Percentiles rank a stretch among this genome's conserved stretches.
Evolutionary conservation across 2,329 filamentous ascomycete species (phyloP).

Genomic region (Fusarium dimerum): DNA sequence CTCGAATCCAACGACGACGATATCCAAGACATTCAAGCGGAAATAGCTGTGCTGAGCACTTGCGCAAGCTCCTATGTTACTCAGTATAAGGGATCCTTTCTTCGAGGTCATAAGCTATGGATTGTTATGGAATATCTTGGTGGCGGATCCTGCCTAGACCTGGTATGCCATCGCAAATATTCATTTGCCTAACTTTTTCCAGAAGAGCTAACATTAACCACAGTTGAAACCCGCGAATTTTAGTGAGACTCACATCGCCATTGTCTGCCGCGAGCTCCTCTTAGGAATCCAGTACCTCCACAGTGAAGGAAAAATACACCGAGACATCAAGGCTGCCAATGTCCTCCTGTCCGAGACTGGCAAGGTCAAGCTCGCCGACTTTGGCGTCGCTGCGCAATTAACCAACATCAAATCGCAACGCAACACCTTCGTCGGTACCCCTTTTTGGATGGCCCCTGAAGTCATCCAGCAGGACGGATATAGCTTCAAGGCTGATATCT

Average conservation of each 20-base stretch:
- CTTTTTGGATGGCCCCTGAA: constrained; percentile 96
- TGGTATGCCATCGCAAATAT: constrained; percentile 57
- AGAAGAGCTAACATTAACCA: neutral
- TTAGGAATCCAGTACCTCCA: constrained; percentile 92
- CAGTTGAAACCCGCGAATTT: constrained; percentile 90
- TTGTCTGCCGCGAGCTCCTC: constrained; percentile 89
- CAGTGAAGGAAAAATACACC: constrained; percentile 90
- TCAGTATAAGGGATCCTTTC: constrained; percentile 93
- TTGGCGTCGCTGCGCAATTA: constrained; percentile 93
- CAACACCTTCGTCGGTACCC: constrained; percentile 96
- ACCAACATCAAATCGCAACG: constrained; percentile 97
- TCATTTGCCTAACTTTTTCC: neutral
- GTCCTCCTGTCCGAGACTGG: constrained; percentile 88
- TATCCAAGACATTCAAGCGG: constrained; percentile 96
- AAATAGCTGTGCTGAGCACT: constrained; percentile 92
- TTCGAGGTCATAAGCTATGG: constrained; percentile 97
- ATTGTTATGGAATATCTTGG: constrained; percentile 99
- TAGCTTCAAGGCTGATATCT: constrained; percentile 91
- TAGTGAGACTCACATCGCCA: constrained; percentile 86
- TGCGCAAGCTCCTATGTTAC: constrained; percentile 94
- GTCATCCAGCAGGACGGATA: constrained; percentile 84
- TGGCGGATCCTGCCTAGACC: constrained; percentile 89
- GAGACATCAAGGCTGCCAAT: constrained; percentile 96
- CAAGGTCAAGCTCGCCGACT: constrained; percentile 94
- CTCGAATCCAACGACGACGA: constrained; percentile 98